phyloP scores from a whole-genome alignment of 2,329 filamentous ascomycete species.

The Xylaria sp. region DNA sequence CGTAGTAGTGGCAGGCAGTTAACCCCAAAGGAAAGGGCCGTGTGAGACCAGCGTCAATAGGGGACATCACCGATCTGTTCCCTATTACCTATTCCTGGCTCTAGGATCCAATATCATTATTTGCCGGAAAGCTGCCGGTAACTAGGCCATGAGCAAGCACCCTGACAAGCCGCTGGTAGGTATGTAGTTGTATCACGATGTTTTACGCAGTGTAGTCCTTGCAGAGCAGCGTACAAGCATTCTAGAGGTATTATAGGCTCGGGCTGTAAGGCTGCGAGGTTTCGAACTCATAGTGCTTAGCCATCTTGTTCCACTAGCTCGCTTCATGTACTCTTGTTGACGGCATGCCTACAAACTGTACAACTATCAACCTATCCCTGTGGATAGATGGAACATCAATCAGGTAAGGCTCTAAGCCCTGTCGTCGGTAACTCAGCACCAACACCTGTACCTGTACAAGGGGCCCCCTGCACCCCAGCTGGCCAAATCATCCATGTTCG shows the following conservation, averaged over 20 bases:
- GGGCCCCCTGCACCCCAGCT: constrained; percentile 50
- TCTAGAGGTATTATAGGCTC: constrained; percentile 14
- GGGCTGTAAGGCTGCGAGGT: constrained; percentile 34
- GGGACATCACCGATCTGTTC: constrained; percentile 22
- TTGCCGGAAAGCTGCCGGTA: constrained; percentile 37
- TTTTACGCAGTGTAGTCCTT: constrained; percentile 18
- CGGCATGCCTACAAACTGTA: constrained; percentile 23
- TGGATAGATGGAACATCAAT: constrained; percentile 42
- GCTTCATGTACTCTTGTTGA: constrained; percentile 12
- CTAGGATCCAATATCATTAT: constrained; percentile 24
- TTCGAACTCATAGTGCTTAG: constrained; percentile 19
- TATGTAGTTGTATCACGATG: constrained; percentile 25
- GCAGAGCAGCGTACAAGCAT: constrained; percentile 8
- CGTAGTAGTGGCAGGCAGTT: constrained; percentile 21
- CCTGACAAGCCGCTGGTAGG: background rate
- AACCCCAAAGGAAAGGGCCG: constrained; percentile 22
- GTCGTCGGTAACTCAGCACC: constrained; percentile 46
- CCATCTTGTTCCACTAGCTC: constrained; percentile 20
- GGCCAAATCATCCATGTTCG: constrained; percentile 47
- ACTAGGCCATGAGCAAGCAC: constrained; percentile 7
- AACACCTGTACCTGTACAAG: constrained; percentile 41
- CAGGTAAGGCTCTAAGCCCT: constrained; percentile 49
- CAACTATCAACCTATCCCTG: constrained; percentile 39
- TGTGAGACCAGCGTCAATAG: constrained; percentile 28
- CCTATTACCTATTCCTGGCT: constrained; percentile 15